phyloP scores from a whole-genome alignment of 2,329 filamentous ascomycete genomes.

The Apiospora marii region DNA sequence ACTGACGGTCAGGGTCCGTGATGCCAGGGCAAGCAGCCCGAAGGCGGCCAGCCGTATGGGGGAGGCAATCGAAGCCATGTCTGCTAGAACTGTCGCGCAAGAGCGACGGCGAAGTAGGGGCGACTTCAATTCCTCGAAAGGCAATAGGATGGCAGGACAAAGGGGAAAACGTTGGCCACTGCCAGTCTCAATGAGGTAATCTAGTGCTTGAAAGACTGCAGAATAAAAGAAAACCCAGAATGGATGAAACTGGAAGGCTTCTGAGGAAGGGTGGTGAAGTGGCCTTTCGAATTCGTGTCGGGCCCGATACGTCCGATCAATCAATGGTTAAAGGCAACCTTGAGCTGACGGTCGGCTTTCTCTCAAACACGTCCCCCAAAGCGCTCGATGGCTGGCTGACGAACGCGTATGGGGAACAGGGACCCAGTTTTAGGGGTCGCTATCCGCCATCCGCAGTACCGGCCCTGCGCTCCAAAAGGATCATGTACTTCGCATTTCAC shows the following conservation, averaged over 20 bases:
- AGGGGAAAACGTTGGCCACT: neutral
- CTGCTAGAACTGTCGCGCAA: slow-evolving; percentile 15
- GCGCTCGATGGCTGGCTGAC: slow-evolving; percentile 3
- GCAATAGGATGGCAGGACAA: neutral
- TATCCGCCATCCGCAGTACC: slow-evolving; percentile 3
- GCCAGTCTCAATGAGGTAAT: neutral
- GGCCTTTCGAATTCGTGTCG: slow-evolving; percentile 26
- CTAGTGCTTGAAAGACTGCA: neutral
- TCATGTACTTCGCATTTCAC: no score
- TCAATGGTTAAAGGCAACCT: neutral
- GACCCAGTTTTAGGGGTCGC: neutral
- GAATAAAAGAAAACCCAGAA: slow-evolving; percentile 13
- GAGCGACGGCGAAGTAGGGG: slow-evolving; percentile 14
- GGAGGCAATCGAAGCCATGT: slow-evolving; percentile 19
- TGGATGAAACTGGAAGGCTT: neutral
- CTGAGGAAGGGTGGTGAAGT: slow-evolving; percentile 25
- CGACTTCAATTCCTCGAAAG: slow-evolving; percentile 10
- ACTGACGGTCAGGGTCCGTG: slow-evolving; percentile 46
- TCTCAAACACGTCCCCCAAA: neutral
- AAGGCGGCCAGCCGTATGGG: slow-evolving; percentile 35
- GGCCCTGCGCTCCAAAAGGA: neutral
- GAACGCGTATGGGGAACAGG: slow-evolving; percentile 4
- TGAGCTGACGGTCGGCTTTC: neutral
- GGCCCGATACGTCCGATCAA: slow-evolving; percentile 15
- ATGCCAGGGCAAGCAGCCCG: slow-evolving; percentile 52